Conservation (phyloP, 805 yeast species). For the Saccharomyces eubayanus region DNA sequence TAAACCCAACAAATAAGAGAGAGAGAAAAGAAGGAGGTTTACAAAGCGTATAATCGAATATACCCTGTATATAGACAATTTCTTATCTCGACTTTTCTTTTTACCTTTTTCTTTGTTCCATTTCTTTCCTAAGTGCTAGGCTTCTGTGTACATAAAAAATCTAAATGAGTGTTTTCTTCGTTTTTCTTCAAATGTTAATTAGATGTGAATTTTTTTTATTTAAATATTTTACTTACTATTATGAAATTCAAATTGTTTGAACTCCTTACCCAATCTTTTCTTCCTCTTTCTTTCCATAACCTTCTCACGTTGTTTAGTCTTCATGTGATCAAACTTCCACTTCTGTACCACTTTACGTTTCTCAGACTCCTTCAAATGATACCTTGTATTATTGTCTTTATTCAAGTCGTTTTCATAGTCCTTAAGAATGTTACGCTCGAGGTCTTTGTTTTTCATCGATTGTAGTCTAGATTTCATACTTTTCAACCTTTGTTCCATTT, state of each 20-base stretch:
- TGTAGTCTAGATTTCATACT: conserved; percentile 62
- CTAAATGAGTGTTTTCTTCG: not conserved
- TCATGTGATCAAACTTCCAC: conserved; percentile 71
- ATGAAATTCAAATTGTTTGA: conserved; percentile 42
- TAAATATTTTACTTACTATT: conserved; percentile 14
- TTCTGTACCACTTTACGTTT: conserved; percentile 66
- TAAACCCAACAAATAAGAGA: conserved; percentile 5
- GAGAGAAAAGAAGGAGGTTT: not conserved
- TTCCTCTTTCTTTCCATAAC: conserved; percentile 81
- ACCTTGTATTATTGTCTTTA: conserved; percentile 44
- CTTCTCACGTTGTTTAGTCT: conserved; percentile 63
- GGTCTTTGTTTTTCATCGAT: conserved; percentile 61
- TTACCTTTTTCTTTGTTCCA: not conserved
- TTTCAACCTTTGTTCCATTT: conserved; percentile 48
- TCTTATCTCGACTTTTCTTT: not conserved
- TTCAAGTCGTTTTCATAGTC: conserved; percentile 49
- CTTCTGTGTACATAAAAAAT: not conserved
- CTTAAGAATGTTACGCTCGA: conserved; percentile 56
- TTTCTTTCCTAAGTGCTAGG: not conserved
- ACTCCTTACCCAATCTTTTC: conserved; percentile 76
- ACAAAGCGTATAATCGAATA: not conserved
- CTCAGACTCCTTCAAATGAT: conserved; percentile 60
- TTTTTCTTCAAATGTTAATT: not conserved
- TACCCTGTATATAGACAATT: not conserved
- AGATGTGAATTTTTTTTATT: not conserved